Conservation (phyloP, 148 eudicot species). For the Vaccinium corymbosum region DNA sequence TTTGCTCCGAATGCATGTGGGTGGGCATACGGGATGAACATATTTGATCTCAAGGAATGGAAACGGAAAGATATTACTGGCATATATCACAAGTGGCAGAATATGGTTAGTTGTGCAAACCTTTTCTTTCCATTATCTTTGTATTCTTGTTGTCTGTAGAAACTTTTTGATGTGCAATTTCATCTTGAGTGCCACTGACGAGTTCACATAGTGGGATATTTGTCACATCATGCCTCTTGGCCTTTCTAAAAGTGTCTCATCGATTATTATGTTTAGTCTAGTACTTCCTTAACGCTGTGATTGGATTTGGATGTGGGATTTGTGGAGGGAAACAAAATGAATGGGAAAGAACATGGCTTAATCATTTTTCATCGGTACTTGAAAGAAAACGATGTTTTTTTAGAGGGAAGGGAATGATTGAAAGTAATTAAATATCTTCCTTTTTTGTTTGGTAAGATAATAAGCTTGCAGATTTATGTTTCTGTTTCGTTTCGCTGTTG, state of each 20-base stretch:
- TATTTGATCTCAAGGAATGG: conserved; percentile 88
- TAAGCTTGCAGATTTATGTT: neutral
- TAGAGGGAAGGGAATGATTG: neutral
- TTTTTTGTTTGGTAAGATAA: neutral
- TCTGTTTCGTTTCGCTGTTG: neutral
- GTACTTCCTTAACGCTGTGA: neutral
- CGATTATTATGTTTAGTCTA: neutral
- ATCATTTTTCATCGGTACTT: neutral
- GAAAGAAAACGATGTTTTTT: neutral
- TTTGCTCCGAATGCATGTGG: conserved; percentile 91
- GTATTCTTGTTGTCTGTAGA: neutral
- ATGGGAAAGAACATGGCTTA: neutral
- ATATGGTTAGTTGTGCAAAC: conserved; percentile 46
- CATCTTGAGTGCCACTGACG: neutral
- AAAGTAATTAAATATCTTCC: neutral
- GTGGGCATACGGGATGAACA: conserved; percentile 95
- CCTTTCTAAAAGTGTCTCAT: neutral
- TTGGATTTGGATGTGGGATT: neutral
- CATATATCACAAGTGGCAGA: conserved; percentile 89
- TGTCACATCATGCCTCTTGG: neutral
- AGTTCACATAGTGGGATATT: neutral
- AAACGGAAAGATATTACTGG: conserved; percentile 75
- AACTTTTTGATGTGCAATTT: neutral
- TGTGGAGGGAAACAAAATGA: neutral
- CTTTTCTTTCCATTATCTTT: conserved; percentile 8